phyloP scores from a whole-genome alignment of 768 basidiomycete species.

The Guyanaporus albipodus region DNA sequence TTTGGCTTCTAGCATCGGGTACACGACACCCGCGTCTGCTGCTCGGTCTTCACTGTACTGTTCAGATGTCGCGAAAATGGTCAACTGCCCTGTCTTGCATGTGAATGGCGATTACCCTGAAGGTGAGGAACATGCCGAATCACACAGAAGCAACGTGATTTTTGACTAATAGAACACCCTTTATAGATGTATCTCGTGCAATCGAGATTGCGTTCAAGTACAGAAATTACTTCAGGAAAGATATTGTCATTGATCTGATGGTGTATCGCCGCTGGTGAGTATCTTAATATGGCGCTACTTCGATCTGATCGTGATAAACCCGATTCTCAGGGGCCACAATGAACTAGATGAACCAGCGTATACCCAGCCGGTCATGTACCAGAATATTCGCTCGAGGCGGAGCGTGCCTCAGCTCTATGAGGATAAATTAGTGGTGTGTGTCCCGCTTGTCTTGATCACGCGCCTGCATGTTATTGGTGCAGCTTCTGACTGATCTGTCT shows the following conservation, averaged over 20 bases:
- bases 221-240: conserved; percentile 83
- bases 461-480: neutral
- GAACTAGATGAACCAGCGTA: conserved; percentile 85
- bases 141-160: too few species aligned
- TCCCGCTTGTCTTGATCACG: neutral
- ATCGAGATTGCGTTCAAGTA: conserved; percentile 88
- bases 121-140: conserved; percentile 37
- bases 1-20: conserved; percentile 65
- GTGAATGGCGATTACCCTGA: conserved; percentile 92
- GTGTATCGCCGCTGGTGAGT: conserved; percentile 80
- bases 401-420: conserved; percentile 84
- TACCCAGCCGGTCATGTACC: conserved; percentile 89
- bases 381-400: conserved; percentile 71
- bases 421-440: conserved; percentile 64
- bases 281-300: neutral
- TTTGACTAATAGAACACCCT: neutral
- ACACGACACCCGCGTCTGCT: conserved; percentile 82
- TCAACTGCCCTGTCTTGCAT: conserved; percentile 83
- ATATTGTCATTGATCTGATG: conserved; percentile 84
- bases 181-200: conserved; percentile 76
- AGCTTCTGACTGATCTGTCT: neutral
- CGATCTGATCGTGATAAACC: neutral
- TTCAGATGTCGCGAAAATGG: conserved; percentile 86
- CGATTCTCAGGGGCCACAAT: conserved; percentile 66
- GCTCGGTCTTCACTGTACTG: conserved; percentile 87